Conservation (phyloP, 2,329 filamentous ascomycete species). For the Neobulgaria alba region DNA sequence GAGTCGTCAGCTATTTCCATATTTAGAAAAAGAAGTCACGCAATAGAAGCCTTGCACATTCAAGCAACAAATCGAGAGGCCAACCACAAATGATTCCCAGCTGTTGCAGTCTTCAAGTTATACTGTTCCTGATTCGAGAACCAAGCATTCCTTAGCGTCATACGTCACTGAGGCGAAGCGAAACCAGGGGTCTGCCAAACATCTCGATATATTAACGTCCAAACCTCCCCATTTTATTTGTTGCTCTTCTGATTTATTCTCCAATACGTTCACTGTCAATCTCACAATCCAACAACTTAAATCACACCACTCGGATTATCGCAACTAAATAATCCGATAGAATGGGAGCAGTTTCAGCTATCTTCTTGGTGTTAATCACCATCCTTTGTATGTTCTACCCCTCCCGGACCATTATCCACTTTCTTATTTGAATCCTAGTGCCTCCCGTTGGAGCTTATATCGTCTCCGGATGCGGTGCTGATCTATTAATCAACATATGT, state of each 20-base stretch:
- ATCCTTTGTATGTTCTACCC: conserved; percentile 32
- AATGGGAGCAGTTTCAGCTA: conserved; percentile 30
- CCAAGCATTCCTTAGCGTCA: background rate
- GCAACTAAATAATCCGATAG: conserved; percentile 9
- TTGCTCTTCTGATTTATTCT: too few species aligned
- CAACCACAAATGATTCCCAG: too few species aligned
- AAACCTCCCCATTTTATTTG: background rate
- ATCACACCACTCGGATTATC: background rate
- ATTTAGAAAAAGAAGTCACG: too few species aligned
- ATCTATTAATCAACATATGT: conserved; percentile 35
- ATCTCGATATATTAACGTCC: background rate
- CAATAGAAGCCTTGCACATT: too few species aligned
- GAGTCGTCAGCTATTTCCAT: too few species aligned
- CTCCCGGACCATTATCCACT: background rate
- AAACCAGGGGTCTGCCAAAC: background rate
- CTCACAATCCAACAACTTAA: background rate
- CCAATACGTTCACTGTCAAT: background rate
- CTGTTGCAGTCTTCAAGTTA: background rate
- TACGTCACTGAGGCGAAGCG: background rate
- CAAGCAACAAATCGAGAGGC: too few species aligned
- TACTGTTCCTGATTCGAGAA: background rate
- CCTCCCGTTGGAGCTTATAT: conserved; percentile 34
- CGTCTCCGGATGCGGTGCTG: conserved; percentile 33
- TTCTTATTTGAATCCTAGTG: conserved; percentile 18
- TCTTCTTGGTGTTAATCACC: conserved; percentile 38